Conservation (phyloP, 345 rosid species). For the Gossypium longicalyx region DNA sequence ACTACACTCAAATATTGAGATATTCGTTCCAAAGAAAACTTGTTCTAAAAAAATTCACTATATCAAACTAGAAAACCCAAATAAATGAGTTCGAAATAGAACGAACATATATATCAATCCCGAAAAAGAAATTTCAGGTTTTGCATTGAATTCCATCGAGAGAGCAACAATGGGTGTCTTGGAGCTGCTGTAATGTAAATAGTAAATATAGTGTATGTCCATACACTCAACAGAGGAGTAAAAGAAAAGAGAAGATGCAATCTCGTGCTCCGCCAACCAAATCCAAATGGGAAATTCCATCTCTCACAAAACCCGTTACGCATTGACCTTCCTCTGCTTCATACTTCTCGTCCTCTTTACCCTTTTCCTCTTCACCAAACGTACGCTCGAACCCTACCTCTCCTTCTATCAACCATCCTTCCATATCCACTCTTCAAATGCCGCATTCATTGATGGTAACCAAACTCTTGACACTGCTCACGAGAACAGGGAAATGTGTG, state of each 20-base stretch:
- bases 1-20: too few relatives aligned
- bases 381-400: slow-evolving; percentile 48
- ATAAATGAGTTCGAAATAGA: too few relatives aligned
- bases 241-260: neutral
- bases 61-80: too few relatives aligned
- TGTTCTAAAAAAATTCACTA: too few relatives aligned
- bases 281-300: slow-evolving; percentile 41
- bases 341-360: slow-evolving; percentile 43
- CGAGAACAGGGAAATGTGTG: slow-evolving; percentile 45
- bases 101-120: too few relatives aligned
- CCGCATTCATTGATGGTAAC: slow-evolving; percentile 2
- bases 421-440: slow-evolving; percentile 1
- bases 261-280: neutral
- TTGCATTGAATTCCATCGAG: too few relatives aligned
- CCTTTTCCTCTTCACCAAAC: slow-evolving; percentile 46
- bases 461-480: slow-evolving; percentile 18
- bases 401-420: slow-evolving; percentile 34
- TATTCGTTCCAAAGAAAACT: too few relatives aligned
- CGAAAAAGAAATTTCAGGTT: too few relatives aligned
- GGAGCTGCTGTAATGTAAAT: too few relatives aligned
- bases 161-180: too few relatives aligned
- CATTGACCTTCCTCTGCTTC: slow-evolving; percentile 31
- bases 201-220: too few relatives aligned
- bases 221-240: too few relatives aligned
- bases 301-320: slow-evolving; percentile 26